Percentiles rank a stretch among this genome's conserved stretches.
Conservation (phyloP, 768 basidiomycete species). For the Exidia glandulosa region DNA sequence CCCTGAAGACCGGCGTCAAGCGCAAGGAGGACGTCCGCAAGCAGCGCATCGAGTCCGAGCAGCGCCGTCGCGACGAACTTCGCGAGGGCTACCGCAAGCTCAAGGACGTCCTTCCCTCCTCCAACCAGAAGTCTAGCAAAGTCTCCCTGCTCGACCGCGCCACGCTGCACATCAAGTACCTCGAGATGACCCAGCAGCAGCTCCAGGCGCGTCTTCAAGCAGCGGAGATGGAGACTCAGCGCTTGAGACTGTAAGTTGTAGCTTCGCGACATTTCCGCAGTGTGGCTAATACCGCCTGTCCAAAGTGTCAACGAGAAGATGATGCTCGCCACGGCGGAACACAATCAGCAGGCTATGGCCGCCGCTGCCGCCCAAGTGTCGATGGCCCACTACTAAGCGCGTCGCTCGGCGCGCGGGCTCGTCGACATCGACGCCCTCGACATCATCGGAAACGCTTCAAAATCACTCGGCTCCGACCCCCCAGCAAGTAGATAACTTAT, state of each 20-base stretch:
- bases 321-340: conserved; percentile 76
- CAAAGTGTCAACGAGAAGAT: conserved; percentile 73
- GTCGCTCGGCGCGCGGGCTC: too few species aligned
- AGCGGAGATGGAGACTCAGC: conserved; percentile 70
- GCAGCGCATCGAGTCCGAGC: conserved; percentile 90
- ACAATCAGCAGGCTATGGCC: conserved; percentile 48
- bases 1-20: neutral
- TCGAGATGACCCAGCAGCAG: conserved; percentile 69
- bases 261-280: neutral
- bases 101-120: conserved; percentile 81
- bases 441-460: neutral
- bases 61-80: conserved; percentile 85
- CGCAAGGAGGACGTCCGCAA: conserved; percentile 66
- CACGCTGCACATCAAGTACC: conserved; percentile 68
- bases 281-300: neutral
- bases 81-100: conserved; percentile 84
- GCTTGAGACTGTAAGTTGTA: conserved; percentile 47
- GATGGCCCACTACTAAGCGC: conserved; percentile 2
- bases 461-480: neutral
- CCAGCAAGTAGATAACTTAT: neutral
- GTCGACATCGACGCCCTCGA: neutral
- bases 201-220: conserved; percentile 66
- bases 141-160: conserved; percentile 81
- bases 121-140: conserved; percentile 90
- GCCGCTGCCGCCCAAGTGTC: conserved; percentile 36